phyloP scores from a whole-genome alignment of 352 stramenopile species.

The Thraustotheca clavata region DNA sequence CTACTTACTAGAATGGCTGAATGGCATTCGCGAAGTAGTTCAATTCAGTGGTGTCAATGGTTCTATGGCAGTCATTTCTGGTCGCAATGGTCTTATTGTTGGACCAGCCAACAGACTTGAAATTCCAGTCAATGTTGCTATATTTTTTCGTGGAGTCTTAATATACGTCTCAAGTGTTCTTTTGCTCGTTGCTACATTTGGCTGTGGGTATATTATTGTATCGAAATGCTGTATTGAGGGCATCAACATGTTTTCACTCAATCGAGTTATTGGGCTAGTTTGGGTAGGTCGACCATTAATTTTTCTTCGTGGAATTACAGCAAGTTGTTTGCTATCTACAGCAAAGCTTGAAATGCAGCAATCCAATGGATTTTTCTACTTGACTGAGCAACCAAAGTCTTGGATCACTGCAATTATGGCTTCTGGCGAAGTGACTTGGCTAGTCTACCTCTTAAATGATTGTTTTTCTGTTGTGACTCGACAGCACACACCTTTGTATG shows the following conservation, averaged over 20 bases:
- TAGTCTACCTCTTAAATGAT: constrained; percentile 12
- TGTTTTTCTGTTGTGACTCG: background rate
- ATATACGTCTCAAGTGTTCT: constrained; percentile 4
- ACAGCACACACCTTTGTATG: background rate
- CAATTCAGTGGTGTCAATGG: background rate
- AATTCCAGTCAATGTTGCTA: constrained; percentile 1
- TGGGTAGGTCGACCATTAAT: constrained; percentile 16
- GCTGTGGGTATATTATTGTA: background rate
- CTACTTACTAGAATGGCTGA: constrained; percentile 5
- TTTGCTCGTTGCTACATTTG: background rate
- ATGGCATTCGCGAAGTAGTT: constrained; percentile 1
- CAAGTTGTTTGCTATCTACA: constrained; percentile 1
- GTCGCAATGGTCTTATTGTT: background rate
- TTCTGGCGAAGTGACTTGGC: background rate
- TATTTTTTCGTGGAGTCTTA: background rate
- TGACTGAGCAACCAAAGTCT: background rate
- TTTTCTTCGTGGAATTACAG: background rate
- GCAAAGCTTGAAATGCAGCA: background rate
- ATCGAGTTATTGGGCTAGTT: constrained; percentile 7
- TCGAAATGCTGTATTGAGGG: background rate
- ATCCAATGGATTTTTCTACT: background rate
- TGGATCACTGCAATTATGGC: constrained; percentile 6
- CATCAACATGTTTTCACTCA: background rate
- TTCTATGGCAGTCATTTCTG: background rate
- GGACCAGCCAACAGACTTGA: background rate